phyloP scores from a whole-genome alignment of 108 stramenopile species.

The Seminavis robusta region DNA sequence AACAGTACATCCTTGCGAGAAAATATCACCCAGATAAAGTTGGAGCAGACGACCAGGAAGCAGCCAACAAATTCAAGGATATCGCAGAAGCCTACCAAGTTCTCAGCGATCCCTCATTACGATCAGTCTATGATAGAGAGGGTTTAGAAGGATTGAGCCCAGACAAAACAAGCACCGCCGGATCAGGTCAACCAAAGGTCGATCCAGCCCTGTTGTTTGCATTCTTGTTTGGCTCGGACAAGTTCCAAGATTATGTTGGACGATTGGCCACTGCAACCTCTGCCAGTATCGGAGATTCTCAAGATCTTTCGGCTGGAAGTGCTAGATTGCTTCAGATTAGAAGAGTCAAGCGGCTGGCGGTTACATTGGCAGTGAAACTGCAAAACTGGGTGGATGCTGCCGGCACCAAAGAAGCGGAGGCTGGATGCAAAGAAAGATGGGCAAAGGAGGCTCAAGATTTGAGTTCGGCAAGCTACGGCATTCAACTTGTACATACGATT shows the following conservation, averaged over 20 bases:
- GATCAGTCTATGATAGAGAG: conserved; percentile 57
- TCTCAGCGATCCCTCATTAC: conserved; percentile 60
- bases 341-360: conserved; percentile 55
- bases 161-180: conserved; percentile 53
- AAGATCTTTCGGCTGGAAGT: conserved; percentile 40
- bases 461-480: conserved; percentile 51
- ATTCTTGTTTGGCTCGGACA: conserved; percentile 73
- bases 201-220: conserved; percentile 71
- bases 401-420: conserved; percentile 41
- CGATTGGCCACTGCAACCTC: conserved; percentile 60
- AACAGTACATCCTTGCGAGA: conserved; percentile 82
- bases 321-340: conserved; percentile 54
- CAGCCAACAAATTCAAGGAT: conserved; percentile 74
- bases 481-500: conserved; percentile 56
- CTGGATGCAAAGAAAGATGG: conserved; percentile 43
- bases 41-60: conserved; percentile 57
- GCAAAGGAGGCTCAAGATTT: conserved; percentile 44
- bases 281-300: conserved; percentile 60
- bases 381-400: conserved; percentile 46
- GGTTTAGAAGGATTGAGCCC: conserved; percentile 54
- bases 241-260: conserved; percentile 67
- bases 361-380: conserved; percentile 56
- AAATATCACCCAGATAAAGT: conserved; percentile 91
- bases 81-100: conserved; percentile 84
- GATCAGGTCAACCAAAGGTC: conserved; percentile 12